A percentile compares a stretch with the other conserved stretches of the same genome.
phyloP scores from a whole-genome alignment of 2,329 filamentous ascomycete genomes.

The Neobulgaria alba region DNA sequence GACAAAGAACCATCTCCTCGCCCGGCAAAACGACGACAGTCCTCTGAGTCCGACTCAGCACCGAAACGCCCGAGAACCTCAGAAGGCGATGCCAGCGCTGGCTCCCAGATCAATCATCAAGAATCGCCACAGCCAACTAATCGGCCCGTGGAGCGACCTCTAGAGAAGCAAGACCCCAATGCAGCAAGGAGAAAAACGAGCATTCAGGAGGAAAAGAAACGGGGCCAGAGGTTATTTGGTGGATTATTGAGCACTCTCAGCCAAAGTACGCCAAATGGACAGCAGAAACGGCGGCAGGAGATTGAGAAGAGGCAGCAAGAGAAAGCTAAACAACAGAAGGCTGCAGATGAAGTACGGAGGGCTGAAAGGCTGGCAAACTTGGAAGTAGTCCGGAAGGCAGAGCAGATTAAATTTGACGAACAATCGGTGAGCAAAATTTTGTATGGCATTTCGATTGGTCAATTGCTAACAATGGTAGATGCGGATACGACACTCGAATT shows the following conservation, averaged over 20 bases:
- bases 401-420: slow-evolving; percentile 70
- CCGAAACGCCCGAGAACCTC: slow-evolving; percentile 44
- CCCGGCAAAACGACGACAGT: slow-evolving; percentile 37
- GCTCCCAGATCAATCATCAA: slow-evolving; percentile 20
- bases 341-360: slow-evolving; percentile 60
- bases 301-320: slow-evolving; percentile 77
- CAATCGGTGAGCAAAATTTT: slow-evolving; percentile 52
- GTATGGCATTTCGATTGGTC: not conserved
- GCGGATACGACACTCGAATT: slow-evolving; percentile 62
- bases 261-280: slow-evolving; percentile 55
- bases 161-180: slow-evolving; percentile 5
- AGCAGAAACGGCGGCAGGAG: slow-evolving; percentile 64
- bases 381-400: slow-evolving; percentile 49
- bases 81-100: slow-evolving; percentile 13
- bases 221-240: slow-evolving; percentile 79
- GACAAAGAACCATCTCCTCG: slow-evolving; percentile 14
- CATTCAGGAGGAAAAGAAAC: slow-evolving; percentile 69
- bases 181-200: slow-evolving; percentile 34
- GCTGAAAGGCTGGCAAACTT: slow-evolving; percentile 57
- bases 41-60: slow-evolving; percentile 40
- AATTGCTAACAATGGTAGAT: slow-evolving; percentile 30
- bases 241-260: slow-evolving; percentile 54
- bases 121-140: slow-evolving; percentile 21
- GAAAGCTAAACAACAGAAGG: slow-evolving; percentile 63
- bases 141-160: slow-evolving; percentile 4